Base-by-base conservation (phyloP, 1,284 basidiomycete species). In the Neolentinus lepideus region DNA sequence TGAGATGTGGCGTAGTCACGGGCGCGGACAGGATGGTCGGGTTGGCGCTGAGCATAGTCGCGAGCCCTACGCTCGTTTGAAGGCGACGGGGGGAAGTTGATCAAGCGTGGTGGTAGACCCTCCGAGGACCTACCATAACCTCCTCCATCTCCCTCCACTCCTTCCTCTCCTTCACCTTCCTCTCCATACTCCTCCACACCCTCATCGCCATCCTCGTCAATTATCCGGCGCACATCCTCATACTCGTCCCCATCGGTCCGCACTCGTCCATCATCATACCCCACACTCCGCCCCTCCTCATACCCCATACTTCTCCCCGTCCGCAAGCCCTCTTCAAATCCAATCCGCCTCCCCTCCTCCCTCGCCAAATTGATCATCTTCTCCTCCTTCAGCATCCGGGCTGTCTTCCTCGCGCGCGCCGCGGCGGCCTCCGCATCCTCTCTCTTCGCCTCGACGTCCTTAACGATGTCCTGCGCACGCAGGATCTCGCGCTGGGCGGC, bases 271-370 rank as follows among this genome's bases (percentile, higher is more conserved):
- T 57, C 57, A 21, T 56, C 51, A 21, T 57, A 57, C 11, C 62
- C 62, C 21, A 57, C 53, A 14, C 56, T 3, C 60, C 45, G 62
- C 54, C 58, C 62, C 21, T 70, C 70, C 45, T 61, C 56, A 27
- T 65, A 58, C 9, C 62, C 66, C 51, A 79, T 73, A 27, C 70
- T 66, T 55, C 72, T 69, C 2, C 78, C 80, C 51, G 76, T 70
- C 56, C 71, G 71, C 56, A 84, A 69, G 0, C 81, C 83, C 57
- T 75, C 79, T 57, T 80, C 71, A 58, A 78, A 82, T 2, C 83
- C 82, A 29, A 74, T 63, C 51, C 72, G 72, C 57, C 79, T 69
- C 2, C 82, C 83, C 58, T 82, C 79, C 57, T 83, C 81, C 56
- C 76, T 69, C 2, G 82, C 83, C 48, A 65, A 60, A 56, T 72